Base-by-base conservation (phyloP, 352 stramenopile genomes). In the Pseudoperonospora humuli region DNA sequence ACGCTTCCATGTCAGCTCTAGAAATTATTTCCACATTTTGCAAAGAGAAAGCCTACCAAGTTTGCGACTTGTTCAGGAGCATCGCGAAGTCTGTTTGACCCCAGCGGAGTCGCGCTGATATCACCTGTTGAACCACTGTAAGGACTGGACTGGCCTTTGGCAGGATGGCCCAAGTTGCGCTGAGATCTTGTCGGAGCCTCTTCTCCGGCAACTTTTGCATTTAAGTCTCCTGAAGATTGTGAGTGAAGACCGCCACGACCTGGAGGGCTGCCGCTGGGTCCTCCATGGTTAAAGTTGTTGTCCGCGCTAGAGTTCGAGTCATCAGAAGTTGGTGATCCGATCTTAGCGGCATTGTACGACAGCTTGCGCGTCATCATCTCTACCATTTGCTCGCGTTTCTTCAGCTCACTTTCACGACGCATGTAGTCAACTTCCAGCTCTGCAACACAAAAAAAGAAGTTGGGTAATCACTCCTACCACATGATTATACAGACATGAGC, bases 331-430 rank as follows among this genome's bases (percentile, higher is more conserved):
- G 77, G 76, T 8, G 77, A 86, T 35, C 60, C 67, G 6, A 72
- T 58, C 51, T 86, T 85, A 27, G 60, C 65, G 14, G 63, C 57
- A 38, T 66, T 82, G 63, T 80, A 83, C 35, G 69, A 65, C 17
- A 83, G 36, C 61, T 86, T 88, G 11, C 80, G 73, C 18, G 67
- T 72, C 68, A 90, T 87, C 63, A 88, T 71, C 28, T 92, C 80
- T 24, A 86, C 44, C 54, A 90, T 86, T 75, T 87, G 75, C 54
- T 93, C 80, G 18, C 80, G 74, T 59, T 89, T 90, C 52, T 89
- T 88, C 19, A 93, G 45, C 51, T 89, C 80, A 25, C 61, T 64
- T 49, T 93, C 80, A n/a, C 77, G 71, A 36, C 79, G 75, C 52
- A 74, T 61, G 32, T 81, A 83, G 45, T 91, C 76, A n/a, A 81